phyloP scores from a whole-genome alignment of 805 yeast species.

The Suhomyces sp. region DNA sequence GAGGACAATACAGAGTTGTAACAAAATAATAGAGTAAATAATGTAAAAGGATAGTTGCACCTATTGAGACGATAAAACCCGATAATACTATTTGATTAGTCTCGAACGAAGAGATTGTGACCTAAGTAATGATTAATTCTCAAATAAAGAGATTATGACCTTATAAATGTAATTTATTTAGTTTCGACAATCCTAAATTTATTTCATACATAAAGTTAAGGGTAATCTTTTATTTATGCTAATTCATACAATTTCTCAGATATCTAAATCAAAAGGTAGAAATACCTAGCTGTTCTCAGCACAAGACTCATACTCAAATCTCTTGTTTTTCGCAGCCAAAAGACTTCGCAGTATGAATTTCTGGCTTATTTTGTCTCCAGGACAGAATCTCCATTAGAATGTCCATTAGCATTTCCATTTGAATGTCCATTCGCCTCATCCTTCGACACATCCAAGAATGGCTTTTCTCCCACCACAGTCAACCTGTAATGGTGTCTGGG shows the following conservation, averaged over 20 bases:
- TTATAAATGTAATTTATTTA: too few species aligned
- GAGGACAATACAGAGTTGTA: too few species aligned
- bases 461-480: constrained; percentile 25
- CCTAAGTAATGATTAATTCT: too few species aligned
- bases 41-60: neutral
- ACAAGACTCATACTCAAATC: neutral
- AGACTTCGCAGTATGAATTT: neutral
- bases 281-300: neutral
- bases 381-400: neutral
- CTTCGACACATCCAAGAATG: constrained; percentile 13
- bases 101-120: too few species aligned
- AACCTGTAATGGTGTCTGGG: constrained; percentile 25
- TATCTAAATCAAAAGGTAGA: neutral
- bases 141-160: too few species aligned
- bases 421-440: neutral
- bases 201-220: too few species aligned
- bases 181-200: too few species aligned
- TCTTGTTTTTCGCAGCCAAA: too few species aligned
- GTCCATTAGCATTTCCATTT: neutral
- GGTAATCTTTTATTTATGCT: too few species aligned
- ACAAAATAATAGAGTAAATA: neutral
- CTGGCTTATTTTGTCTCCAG: neutral
- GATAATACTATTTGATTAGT: too few species aligned
- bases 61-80: too few species aligned
- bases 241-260: neutral